A percentile compares a stretch with the other conserved stretches of the same genome.
These are phyloP conservation scores for Boehmeria nivea DNA, from an alignment of 306 rosid species.

Conservation along the genomic window DNA sequence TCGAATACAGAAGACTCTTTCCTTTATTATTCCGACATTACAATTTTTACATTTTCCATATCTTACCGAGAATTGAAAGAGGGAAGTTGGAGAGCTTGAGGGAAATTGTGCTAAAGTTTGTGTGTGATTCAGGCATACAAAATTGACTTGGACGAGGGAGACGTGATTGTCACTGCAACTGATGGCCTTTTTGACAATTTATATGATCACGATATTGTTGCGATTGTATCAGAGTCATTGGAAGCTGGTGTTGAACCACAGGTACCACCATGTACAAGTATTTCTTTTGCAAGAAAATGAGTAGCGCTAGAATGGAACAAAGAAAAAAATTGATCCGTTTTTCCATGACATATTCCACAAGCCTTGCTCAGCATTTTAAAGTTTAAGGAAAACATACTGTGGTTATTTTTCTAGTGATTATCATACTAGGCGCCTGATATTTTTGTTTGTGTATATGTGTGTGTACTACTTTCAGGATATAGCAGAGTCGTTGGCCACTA, in stretches of 20 bases:
- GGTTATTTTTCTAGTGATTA: too few relatives aligned
- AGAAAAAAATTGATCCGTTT: too few relatives aligned
- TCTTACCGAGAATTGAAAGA: neutral
- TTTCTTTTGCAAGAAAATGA: too few relatives aligned
- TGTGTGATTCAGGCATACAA: slow-evolving; percentile 18
- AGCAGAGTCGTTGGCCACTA: slow-evolving; percentile 50
- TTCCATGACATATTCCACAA: too few relatives aligned
- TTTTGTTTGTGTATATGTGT: neutral
- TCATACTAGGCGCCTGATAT: neutral
- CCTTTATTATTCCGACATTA: too few relatives aligned
- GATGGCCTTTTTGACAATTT: slow-evolving; percentile 83
- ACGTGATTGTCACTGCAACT: slow-evolving; percentile 59
- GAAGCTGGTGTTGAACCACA: slow-evolving; percentile 44
- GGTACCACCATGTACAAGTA: slow-evolving; percentile 37
- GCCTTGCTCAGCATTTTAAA: too few relatives aligned
- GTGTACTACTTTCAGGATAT: slow-evolving; percentile 49
- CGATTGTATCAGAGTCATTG: slow-evolving; percentile 38
- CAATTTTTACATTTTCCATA: neutral
- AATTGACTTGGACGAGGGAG: slow-evolving; percentile 57
- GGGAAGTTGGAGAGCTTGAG: neutral
- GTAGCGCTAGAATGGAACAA: too few relatives aligned
- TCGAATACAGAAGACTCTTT: too few relatives aligned
- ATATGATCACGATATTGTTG: slow-evolving; percentile 66
- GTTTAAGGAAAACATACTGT: too few relatives aligned
- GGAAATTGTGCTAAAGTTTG: neutral